Percentiles rank a stretch among this genome's conserved stretches.
phyloP scores from a whole-genome alignment of 83 land plant genomes.

The Picea abies region DNA sequence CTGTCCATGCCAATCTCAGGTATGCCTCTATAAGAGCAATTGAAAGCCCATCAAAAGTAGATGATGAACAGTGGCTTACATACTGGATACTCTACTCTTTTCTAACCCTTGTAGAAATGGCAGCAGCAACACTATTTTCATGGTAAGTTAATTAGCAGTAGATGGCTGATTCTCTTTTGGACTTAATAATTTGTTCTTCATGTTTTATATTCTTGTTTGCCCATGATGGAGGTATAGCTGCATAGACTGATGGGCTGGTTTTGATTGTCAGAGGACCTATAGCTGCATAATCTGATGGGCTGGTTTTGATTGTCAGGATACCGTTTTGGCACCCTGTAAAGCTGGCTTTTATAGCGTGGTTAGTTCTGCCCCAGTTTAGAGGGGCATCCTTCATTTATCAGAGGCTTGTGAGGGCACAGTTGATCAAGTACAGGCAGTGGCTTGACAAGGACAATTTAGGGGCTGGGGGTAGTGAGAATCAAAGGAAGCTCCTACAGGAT shows the following conservation, averaged over 20 bases:
- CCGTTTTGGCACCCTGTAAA: constrained; percentile 59
- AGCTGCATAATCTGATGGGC: no score
- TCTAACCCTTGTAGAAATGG: no score
- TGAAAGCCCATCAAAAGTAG: constrained; percentile 69
- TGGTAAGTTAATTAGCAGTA: no score
- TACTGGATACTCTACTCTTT: constrained; percentile 40
- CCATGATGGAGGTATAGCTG: no score
- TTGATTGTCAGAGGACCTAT: constrained; percentile 12
- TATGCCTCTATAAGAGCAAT: constrained; percentile 70
- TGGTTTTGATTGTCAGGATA: constrained; percentile 33
- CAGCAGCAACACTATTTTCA: no score
- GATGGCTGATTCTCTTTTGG: no score
- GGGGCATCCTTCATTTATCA: constrained; percentile 33
- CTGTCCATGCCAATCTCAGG: constrained; percentile 24
- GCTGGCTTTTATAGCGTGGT: constrained; percentile 53
- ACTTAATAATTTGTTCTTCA: no score
- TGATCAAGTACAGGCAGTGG: background rate
- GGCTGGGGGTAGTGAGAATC: no score
- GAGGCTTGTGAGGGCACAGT: constrained; percentile 46
- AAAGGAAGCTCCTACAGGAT: no score
- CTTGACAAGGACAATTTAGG: no score
- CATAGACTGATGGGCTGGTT: no score
- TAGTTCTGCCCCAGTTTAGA: constrained; percentile 72
- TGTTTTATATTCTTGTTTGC: no score
- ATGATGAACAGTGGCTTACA: constrained; percentile 85